Evolutionary conservation across 148 eudicot species (phyloP), one percentile per base, ranked within the genome.

Genomic region (Nyssa sinensis): DNA sequence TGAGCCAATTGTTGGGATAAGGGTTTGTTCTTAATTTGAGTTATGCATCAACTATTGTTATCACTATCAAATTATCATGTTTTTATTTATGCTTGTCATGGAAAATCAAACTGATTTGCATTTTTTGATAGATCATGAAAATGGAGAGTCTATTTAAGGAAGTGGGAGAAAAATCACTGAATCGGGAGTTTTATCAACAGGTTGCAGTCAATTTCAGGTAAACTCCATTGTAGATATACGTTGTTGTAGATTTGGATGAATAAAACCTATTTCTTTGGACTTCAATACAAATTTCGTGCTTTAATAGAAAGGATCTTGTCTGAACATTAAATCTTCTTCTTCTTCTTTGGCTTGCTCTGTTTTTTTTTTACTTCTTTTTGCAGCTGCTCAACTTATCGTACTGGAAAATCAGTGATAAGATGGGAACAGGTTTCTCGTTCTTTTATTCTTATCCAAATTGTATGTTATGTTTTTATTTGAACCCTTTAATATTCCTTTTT

Each of bases 141-240:
- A 81, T 94, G 92, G 91, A 87, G 75, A 86, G 80, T 16, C 70
- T 83, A 71, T 90, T 82, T 71, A 92, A 84, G 82, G 81, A 87
- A 77, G 74, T 79, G 37, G 83, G 86, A 67, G 85, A 89, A 64
- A 85, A 81, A 69, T 64, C 83, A n/a, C 66, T 81, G 65, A 77
- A 61, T 66, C 83, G 75, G 70, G 95, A 90, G 67, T 89, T 92
- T 49, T 94, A 86, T 77, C 73, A 89, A 82, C 90, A 94, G 72
- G 83, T 92, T 83, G 93, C 92, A n/a, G 72, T 81, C 78, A 88
- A 75, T 47, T 94, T 94, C 73, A 92, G 86, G 98, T 94, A 82
- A 58, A 27, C 19, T 58, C 64, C 9, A 24, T 19, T 59, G 24
- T 24, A 10, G 12, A 1, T 32, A 28, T 47, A 10, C 34, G 34